phyloP scores from a whole-genome alignment of 2,329 filamentous ascomycete genomes.

The Allantophomopsis cytisporea region DNA sequence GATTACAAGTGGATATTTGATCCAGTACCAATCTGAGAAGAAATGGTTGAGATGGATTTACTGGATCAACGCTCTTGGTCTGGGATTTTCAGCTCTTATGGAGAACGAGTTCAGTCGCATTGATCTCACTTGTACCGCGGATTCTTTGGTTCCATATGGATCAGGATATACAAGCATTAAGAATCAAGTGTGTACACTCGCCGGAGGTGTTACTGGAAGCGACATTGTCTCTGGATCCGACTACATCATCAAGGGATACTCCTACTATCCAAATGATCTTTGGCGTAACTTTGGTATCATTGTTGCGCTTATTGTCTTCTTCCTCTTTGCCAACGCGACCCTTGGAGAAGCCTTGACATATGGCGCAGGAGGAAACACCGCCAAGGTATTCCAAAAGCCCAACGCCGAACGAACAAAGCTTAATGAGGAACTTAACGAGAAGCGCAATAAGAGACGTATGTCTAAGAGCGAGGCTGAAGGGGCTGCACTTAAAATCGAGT shows the following conservation, averaged over 20 bases:
- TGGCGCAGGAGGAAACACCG: conserved; percentile 67
- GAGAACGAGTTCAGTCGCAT: conserved; percentile 70
- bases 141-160: conserved; percentile 59
- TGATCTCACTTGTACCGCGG: conserved; percentile 52
- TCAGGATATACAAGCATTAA: conserved; percentile 55
- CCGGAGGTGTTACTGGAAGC: conserved; percentile 56
- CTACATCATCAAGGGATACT: conserved; percentile 58
- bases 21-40: conserved; percentile 63
- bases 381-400: conserved; percentile 63
- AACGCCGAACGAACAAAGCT: conserved; percentile 52
- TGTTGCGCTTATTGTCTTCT: conserved; percentile 59
- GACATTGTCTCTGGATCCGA: conserved; percentile 46
- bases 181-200: conserved; percentile 69
- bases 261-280: conserved; percentile 50
- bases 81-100: conserved; percentile 70
- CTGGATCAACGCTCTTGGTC: conserved; percentile 61
- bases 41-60: conserved; percentile 72
- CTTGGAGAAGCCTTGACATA: conserved; percentile 69
- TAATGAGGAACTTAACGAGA: conserved; percentile 47
- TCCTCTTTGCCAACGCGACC: conserved; percentile 62
- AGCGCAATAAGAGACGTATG: conserved; percentile 41
- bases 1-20: conserved; percentile 70
- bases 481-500: conserved; percentile 38
- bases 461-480: conserved; percentile 26
- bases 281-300: conserved; percentile 84